Base-by-base conservation (phyloP, 2,329 filamentous ascomycete genomes). In the Phoma herbarum region DNA sequence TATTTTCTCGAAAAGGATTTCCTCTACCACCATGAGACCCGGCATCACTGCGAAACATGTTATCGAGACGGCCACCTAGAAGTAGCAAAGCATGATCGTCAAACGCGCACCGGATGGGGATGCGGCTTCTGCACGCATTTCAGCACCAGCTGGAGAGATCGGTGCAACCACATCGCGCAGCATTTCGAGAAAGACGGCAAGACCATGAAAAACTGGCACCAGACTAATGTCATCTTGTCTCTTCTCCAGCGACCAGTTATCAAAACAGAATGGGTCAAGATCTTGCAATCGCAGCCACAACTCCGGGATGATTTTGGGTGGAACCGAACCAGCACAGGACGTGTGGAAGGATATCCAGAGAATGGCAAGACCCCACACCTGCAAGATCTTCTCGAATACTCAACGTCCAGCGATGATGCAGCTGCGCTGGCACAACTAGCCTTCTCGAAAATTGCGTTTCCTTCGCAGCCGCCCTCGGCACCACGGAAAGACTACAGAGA, bases 1-100 rank as follows among this genome's bases (percentile, higher is more conserved):
- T 88, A 88, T 71, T 88, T 85, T 82, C 83, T 86, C 5, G 85
- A 86, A 58, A 88, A 88, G 67, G 87, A 86, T 10, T 88, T 89
- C 69, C 85, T 87, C 62, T 83, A 86, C 64, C 86, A 88, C 60
- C 86, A 88, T 76, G 85, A 85, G 67, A 81, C 84, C 42, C 85
- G 84, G 31, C 86, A 88, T 67, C 65, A 84, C 50, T 87, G 85
- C 77, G 83, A 84, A 67, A 60, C 44, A 33, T 88, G 85, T 54
- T 84, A 84, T 20, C 83, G 86, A 62, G 83, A 83, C 58, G 50
- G 58, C 0, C 72, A 75, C 26, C 62, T 65, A 1, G 81, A 81
- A 47, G 84, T 86, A 71, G 67, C 71, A 5, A 66, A 59, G 43
- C 59, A 56, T 8, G 29, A 46, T 1, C 66, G 70, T 0, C 59